Conservation (phyloP, 2,329 filamentous ascomycete species). For the Paracorniculantispora psalliotae region DNA sequence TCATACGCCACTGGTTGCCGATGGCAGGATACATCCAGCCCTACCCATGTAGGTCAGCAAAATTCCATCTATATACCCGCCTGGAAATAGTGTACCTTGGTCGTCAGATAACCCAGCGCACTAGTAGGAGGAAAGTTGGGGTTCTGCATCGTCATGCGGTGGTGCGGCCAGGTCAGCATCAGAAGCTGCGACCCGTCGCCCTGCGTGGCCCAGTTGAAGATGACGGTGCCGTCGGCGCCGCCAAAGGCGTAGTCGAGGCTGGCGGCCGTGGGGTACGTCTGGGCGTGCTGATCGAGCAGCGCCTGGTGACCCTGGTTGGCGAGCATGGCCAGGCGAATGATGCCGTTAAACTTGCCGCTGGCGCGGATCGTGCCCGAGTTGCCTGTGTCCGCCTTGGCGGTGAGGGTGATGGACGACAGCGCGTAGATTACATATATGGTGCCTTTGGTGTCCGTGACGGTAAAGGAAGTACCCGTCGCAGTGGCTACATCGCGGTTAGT, state of each 20-base stretch:
- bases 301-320: slow-evolving; percentile 18
- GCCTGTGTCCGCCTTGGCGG: slow-evolving; percentile 16
- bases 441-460: slow-evolving; percentile 19
- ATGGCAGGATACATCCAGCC: slow-evolving; percentile 23
- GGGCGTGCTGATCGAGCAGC: slow-evolving; percentile 20
- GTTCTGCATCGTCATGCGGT: slow-evolving; percentile 19
- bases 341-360: slow-evolving; percentile 16
- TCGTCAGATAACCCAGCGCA: slow-evolving; percentile 20
- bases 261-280: slow-evolving; percentile 19
- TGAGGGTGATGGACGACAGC: slow-evolving; percentile 20
- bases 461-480: slow-evolving; percentile 20
- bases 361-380: slow-evolving; percentile 18
- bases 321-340: slow-evolving; percentile 21
- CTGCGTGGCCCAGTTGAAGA: slow-evolving; percentile 20
- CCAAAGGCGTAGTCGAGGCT: slow-evolving; percentile 20
- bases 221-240: slow-evolving; percentile 17
- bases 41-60: slow-evolving; percentile 2
- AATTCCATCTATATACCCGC: no score
- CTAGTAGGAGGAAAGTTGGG: slow-evolving; percentile 18
- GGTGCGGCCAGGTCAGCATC: slow-evolving; percentile 23
- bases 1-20: slow-evolving; percentile 21
- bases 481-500: slow-evolving; percentile 12
- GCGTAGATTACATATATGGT: slow-evolving; percentile 20
- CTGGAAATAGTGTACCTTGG: slow-evolving; percentile 17
- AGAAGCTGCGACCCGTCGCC: slow-evolving; percentile 19